phyloP scores from a whole-genome alignment of 768 basidiomycete species.

The Termitomyces sp. region DNA sequence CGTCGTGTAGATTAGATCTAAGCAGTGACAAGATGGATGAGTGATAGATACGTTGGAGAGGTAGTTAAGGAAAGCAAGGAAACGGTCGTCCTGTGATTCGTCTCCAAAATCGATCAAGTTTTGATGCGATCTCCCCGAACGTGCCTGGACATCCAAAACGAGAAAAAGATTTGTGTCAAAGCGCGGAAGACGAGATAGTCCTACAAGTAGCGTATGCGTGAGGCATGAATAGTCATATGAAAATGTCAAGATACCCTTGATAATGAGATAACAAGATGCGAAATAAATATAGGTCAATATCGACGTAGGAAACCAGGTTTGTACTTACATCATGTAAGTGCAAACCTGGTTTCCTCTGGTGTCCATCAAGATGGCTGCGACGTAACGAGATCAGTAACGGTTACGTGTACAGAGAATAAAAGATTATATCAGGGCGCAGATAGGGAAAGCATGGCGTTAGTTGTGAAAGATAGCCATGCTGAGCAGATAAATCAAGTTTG shows the following conservation, averaged over 20 bases:
- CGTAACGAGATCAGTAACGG: background rate
- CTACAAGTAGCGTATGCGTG: background rate
- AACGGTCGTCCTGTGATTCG: background rate
- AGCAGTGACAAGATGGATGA: background rate
- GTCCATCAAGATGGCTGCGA: background rate
- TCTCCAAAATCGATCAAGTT: background rate
- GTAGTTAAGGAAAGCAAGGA: background rate
- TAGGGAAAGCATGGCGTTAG: too few relatives aligned
- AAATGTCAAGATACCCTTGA: background rate
- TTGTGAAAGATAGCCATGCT: too few relatives aligned
- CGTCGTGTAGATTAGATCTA: background rate
- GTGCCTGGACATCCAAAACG: background rate
- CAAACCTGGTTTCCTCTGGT: too few relatives aligned
- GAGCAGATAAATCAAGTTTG: too few relatives aligned
- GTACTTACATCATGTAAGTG: background rate
- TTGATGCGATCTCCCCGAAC: background rate
- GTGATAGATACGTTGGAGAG: background rate
- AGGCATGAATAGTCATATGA: background rate
- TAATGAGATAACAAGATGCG: background rate
- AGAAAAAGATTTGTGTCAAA: background rate
- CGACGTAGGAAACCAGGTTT: background rate
- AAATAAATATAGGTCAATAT: background rate
- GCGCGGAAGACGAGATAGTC: background rate
- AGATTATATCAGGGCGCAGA: too few relatives aligned
- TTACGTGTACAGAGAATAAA: background rate